phyloP scores from a whole-genome alignment of 257 asterid species.

The Ligustrum vulgare region DNA sequence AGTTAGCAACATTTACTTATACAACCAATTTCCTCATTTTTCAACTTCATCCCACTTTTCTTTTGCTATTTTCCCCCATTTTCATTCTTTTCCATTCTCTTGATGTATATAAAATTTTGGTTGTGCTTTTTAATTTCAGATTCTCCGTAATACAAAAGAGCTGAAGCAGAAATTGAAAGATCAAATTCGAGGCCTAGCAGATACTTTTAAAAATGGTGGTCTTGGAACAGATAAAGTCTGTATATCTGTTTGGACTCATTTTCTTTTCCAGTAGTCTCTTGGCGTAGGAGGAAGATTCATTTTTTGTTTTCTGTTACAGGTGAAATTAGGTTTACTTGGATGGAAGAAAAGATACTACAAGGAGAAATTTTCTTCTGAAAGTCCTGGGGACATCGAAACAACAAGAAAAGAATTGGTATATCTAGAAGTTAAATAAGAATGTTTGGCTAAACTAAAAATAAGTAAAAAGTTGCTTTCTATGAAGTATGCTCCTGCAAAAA shows the following conservation, averaged over 20 bases:
- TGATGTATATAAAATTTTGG: not conserved
- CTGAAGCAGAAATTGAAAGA: constrained; percentile 41
- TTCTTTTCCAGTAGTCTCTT: not conserved
- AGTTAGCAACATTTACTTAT: not conserved
- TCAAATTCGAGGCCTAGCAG: constrained; percentile 19
- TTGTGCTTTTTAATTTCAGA: constrained; percentile 25
- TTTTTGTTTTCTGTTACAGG: constrained; percentile 29
- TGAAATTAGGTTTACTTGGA: constrained; percentile 45
- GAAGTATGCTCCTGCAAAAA: not conserved
- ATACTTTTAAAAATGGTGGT: constrained; percentile 41
- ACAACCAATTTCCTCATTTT: not conserved
- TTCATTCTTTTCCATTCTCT: constrained; percentile 5
- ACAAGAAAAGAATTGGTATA: constrained; percentile 44
- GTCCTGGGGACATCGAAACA: constrained; percentile 35
- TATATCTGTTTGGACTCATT: not conserved
- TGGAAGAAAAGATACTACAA: constrained; percentile 52
- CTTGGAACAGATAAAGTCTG: constrained; percentile 39
- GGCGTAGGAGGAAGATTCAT: not conserved
- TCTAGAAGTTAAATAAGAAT: not conserved
- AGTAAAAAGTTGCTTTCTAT: not conserved
- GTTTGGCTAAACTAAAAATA: not conserved
- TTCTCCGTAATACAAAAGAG: constrained; percentile 36
- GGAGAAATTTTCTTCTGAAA: constrained; percentile 45
- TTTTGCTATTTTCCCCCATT: not conserved
- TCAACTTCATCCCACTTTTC: not conserved